Evolutionary conservation across 768 basidiomycete genomes (phyloP), one percentile per base, ranked within the genome.

Genomic region (Galerina sulciceps): DNA sequence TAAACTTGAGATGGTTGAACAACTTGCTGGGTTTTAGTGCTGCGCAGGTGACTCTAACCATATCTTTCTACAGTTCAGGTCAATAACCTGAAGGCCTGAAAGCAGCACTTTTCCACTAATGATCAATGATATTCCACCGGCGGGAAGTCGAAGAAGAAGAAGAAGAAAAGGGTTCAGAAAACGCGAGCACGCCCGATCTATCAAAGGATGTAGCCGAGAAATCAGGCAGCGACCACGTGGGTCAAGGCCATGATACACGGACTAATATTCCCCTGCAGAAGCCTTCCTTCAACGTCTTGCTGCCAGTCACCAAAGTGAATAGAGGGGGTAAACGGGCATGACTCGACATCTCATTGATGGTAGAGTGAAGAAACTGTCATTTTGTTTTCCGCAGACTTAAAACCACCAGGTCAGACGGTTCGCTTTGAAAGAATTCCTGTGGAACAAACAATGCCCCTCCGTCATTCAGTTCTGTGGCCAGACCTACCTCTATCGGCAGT

Each of bases 391-490:
- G 6, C 49, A 4, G 11, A 6, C 37, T 42, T 15, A 42, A 10
- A 48, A 49, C 9, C 11, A 38, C 26, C 44, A 61, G 60, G 44
- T 17, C 47, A 55, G 36, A 26, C 50, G 37, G 22, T 63, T 52
- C 46, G 35, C 22, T 60, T 66, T 15, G 53, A 48, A 13, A 58
- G 56, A 64, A 60, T 59, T 53, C 37, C 56, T 10, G 59, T 49
- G 26, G 54, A 64, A 17, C 47, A 80, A 46, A 86, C 86, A 0
- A 65, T 84, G 44, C 64, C 73, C 6, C 76, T 87, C 38, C 81
- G 85, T 40, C 85, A 85, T 68, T 74, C 76, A 22, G 83, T 88
- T 4, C 75, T 88, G 20, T 87, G 85, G 84, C 83, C 85, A 9
- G 67, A 79, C 60, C 76, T 76, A 63, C 77, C 80, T 8, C 65